Evolutionary conservation across 805 yeast genomes (phyloP), one percentile per base, ranked within the genome.

Genomic region (Ogataea corticis): DNA sequence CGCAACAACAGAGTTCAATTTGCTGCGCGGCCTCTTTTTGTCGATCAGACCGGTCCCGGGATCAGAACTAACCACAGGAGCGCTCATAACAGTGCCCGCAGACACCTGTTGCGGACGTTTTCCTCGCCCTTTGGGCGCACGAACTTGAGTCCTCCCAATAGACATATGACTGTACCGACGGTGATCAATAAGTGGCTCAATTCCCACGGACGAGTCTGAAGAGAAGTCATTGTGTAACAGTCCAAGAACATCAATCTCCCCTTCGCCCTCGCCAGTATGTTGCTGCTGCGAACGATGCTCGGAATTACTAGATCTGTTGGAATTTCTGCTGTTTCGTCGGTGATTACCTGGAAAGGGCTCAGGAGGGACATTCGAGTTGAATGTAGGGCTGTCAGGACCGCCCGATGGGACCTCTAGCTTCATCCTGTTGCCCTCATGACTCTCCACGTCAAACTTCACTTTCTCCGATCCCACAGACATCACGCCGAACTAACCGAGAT

Each of bases 221-320:
- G 58, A 52, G 4, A 51, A 38, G 33, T 61, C 64, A 29, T 56
- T 54, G 38, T 62, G 66, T 10, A 58, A 16, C 21, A 61, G 23
- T 3, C 66, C 66, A 13, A 62, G 25, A 7, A 65, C 65, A 41
- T 62, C 66, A 7, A 57, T 15, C 38, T 62, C 66, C 7, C 49
- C 56, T 12, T 58, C 57, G 12, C 40, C n/a, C 23, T 17, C 11
- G 38, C 18, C 12, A 17, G 16, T 5, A 14, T 9, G 13, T 27
- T 15, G 18, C 30, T 5, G 18, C n/a, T 11, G 15, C 15, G 11
- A 2, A 4, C 5, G 33, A 9, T 31, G 7, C 13, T 13, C 19
- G 4, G 31, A 11, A 5, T 30, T 15, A 7, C 7, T 14, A 13
- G 31, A 28, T n/a, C 11, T 28, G 31, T 28, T 17, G 19, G 49